Base-by-base conservation (phyloP, 2,329 filamentous ascomycete species). In the Coniochaeta sp. region DNA sequence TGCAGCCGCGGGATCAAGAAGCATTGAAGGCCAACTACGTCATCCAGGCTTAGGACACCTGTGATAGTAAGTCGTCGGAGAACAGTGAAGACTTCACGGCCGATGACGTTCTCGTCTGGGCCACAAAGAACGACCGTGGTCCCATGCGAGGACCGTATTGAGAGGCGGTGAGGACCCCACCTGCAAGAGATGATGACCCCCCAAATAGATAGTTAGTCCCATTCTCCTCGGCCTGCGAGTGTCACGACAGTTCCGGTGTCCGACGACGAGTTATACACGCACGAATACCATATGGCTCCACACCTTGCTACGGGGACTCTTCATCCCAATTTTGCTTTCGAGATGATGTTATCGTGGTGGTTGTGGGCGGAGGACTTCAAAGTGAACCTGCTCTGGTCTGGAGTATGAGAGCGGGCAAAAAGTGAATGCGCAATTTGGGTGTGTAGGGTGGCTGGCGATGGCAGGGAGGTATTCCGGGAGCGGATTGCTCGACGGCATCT, bases 1-100 rank as follows among this genome's bases (percentile, higher is more conserved):
- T 87, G 66, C 74, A 76, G 57, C 72, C 77, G 11, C 72, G 76
- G 58, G 81, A 85, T 61, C 79, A 78, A 61, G 76, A 81, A 62
- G 74, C 74, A 19, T 72, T 86, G 56, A 77, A 76, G 65, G 64
- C 71, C 40, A 77, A 75, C 28, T 86, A 85, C 68, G 72, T 69
- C 24, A 69, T 84, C 31, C 26, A 17, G 22, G 47, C 47, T 22
- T 52, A 52, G 47, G 47, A 26, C 22, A 22, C 47, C 22, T 14
- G 4, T n/a, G 24, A 14, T 47, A n/a, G 19, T 8, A 5, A 5
- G 16, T 12, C 16, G 34, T 3, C 11, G 34, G 16, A 38, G 34
- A 38, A 12, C 34, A 12, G 34, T 38, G 34, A 4, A 14, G 34
- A 4, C 34, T 38, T 12, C 34, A 40, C 16, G 17, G n/a, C 38